Base-by-base conservation (phyloP, 495 filamentous ascomycete species). In the Tuber indicum region DNA sequence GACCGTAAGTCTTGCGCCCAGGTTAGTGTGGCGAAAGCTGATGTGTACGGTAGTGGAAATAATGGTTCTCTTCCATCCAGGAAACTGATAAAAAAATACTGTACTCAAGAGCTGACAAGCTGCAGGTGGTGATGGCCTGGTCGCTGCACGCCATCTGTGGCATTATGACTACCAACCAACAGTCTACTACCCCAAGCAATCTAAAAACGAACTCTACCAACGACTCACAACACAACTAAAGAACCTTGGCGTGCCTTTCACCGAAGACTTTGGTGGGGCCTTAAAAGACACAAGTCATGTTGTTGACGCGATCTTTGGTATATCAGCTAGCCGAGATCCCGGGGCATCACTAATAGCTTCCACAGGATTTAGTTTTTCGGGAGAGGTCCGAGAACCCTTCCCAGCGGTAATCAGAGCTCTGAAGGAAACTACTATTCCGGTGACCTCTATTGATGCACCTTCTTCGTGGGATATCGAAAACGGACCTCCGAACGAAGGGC, bases 281-380 rank as follows among this genome's bases (percentile, higher is more conserved):
- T 83, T 97, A 8, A 85, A 87, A 77, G 86, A 89, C 70, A 87
- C 91, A 36, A 89, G 96, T 83, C 91, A 97, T 80, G 87, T 99
- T 72, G 87, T 99, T 75, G 96, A 99, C 85, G 93, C 96, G 62
- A 93, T 99, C 82, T 99, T 99, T 82, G 96, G 91, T 91, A 84
- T 52, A 84, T 85, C 32, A 72, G 73, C 46, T 62, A 49, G 39
- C 75, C 71, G 58, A 46, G 58, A 77, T 83, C 70, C 36, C 26
- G 41, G 72, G 32, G 39, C 76, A 78, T 72, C 70, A 32, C 46
- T 23, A 23, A 74, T 62, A 74, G 32, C 84, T 81, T 74, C 45
- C 58, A 9, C 78, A 91, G 90, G 94, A 62, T 99, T 98, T 87
- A 94, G 92, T 81, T 98, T 98, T 86, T 90, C 91, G n/a, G 94